Percentiles rank a stretch among this genome's conserved stretches.
These are phyloP conservation scores for Harrya chromipes DNA, from an alignment of 768 basidiomycete species.

Conservation along the genomic window DNA sequence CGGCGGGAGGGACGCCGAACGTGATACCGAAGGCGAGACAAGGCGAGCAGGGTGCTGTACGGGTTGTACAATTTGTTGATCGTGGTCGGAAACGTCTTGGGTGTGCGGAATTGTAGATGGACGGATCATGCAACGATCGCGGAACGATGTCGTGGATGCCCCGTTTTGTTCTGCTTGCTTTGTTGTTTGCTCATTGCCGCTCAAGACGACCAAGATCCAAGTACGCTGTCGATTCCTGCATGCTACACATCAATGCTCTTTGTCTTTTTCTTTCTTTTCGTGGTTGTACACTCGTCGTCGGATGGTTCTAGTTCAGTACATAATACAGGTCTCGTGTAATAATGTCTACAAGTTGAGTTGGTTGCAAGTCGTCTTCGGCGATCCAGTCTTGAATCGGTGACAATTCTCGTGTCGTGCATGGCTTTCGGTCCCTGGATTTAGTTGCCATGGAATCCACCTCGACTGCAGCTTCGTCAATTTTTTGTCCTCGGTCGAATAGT, in stretches of 20 bases:
- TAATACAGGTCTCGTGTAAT: slow-evolving; percentile 3
- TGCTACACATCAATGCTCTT: neutral
- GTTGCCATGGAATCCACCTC: too few relatives aligned
- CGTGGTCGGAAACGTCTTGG: too few relatives aligned
- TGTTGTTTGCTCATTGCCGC: neutral
- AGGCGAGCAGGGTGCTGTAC: slow-evolving; percentile 34
- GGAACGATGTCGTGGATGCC: too few relatives aligned
- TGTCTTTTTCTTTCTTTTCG: neutral
- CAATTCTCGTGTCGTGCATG: too few relatives aligned
- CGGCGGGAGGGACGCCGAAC: slow-evolving; percentile 1
- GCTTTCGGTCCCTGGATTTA: too few relatives aligned
- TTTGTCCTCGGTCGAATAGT: too few relatives aligned
- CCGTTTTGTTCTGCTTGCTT: neutral
- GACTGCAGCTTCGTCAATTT: too few relatives aligned
- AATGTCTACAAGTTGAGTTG: too few relatives aligned
- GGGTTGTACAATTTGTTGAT: slow-evolving; percentile 40
- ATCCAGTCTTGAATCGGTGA: too few relatives aligned
- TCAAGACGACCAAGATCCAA: neutral
- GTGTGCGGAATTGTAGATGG: too few relatives aligned
- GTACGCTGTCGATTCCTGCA: neutral
- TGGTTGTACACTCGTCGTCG: neutral
- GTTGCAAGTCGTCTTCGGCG: too few relatives aligned
- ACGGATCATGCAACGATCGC: too few relatives aligned
- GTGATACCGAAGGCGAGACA: slow-evolving; percentile 13
- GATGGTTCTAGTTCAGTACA: slow-evolving; percentile 5